These are phyloP conservation scores for Pseudogymnoascus sp. DNA, from an alignment of 2,329 filamentous ascomycete genomes.

Conservation along the genomic window DNA sequence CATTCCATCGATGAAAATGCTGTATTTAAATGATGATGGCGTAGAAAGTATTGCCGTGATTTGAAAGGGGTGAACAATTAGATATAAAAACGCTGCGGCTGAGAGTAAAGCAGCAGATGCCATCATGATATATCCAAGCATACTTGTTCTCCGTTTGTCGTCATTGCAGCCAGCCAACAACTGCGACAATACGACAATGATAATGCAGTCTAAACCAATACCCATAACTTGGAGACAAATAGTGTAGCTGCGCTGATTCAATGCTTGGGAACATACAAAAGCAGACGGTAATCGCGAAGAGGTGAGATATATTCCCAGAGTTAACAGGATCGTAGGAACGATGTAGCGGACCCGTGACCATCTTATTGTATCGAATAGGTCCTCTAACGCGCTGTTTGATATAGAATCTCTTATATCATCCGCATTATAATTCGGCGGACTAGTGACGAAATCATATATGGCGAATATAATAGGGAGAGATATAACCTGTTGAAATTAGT, in stretches of 20 bases:
- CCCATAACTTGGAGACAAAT: constrained; percentile 9
- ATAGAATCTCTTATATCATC: constrained; percentile 12
- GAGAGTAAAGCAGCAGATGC: not conserved
- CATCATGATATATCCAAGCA: not conserved
- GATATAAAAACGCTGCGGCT: not conserved
- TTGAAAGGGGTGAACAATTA: not conserved
- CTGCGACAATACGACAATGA: constrained; percentile 1
- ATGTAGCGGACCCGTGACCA: constrained; percentile 13
- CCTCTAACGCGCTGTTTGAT: constrained; percentile 11
- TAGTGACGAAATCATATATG: constrained; percentile 10
- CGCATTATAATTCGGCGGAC: not conserved
- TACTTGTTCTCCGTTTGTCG: constrained; percentile 5
- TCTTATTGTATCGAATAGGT: constrained; percentile 10
- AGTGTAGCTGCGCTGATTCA: not conserved
- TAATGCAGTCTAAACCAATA: constrained; percentile 5
- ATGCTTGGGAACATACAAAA: constrained; percentile 3
- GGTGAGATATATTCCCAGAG: constrained; percentile 1
- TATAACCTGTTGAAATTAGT: not conserved
- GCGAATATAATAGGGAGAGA: constrained; percentile 11
- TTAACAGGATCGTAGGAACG: constrained; percentile 9
- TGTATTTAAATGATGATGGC: not conserved
- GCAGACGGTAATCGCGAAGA: constrained; percentile 3
- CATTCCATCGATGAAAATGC: not conserved
- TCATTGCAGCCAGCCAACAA: constrained; percentile 9
- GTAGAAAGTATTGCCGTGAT: not conserved